Conservation (phyloP, 805 yeast species). For the Zygosaccharomyces pseudorouxii region DNA sequence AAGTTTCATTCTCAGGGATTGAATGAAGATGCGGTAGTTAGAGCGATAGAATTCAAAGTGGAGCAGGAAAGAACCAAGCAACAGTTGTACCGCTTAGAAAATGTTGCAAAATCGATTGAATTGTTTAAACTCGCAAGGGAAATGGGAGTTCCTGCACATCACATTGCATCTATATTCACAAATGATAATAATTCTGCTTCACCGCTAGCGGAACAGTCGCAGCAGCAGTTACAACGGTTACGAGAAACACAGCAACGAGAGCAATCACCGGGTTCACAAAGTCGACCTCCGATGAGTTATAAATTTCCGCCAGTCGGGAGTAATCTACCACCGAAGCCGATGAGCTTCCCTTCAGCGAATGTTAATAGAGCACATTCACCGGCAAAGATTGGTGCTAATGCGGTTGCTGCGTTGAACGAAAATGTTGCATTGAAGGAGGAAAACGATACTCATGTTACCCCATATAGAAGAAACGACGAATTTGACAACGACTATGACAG, state of each 20-base stretch:
- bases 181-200: slow-evolving; percentile 6
- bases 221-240: neutral
- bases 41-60: slow-evolving; percentile 53
- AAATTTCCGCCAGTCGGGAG: slow-evolving; percentile 21
- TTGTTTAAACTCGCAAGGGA: slow-evolving; percentile 56
- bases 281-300: slow-evolving; percentile 17
- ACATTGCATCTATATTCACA: slow-evolving; percentile 56
- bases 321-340: slow-evolving; percentile 11
- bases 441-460: slow-evolving; percentile 8
- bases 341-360: slow-evolving; percentile 13
- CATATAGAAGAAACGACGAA: slow-evolving; percentile 1
- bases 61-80: slow-evolving; percentile 84
- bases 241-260: neutral
- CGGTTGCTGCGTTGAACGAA: slow-evolving; percentile 49
- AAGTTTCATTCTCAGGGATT: slow-evolving; percentile 42
- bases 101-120: slow-evolving; percentile 53
- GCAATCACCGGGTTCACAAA: neutral
- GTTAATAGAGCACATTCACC: slow-evolving; percentile 51
- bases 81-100: slow-evolving; percentile 65
- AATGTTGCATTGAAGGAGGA: slow-evolving; percentile 28
- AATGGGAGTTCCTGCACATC: slow-evolving; percentile 57
- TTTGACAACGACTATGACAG: slow-evolving; percentile 4
- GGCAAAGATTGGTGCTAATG: slow-evolving; percentile 67
- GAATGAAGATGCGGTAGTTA: slow-evolving; percentile 48
- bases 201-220: slow-evolving; percentile 4